These are phyloP conservation scores for Erucastrum elatum DNA, from an alignment of 345 rosid species.

Conservation along the genomic window DNA sequence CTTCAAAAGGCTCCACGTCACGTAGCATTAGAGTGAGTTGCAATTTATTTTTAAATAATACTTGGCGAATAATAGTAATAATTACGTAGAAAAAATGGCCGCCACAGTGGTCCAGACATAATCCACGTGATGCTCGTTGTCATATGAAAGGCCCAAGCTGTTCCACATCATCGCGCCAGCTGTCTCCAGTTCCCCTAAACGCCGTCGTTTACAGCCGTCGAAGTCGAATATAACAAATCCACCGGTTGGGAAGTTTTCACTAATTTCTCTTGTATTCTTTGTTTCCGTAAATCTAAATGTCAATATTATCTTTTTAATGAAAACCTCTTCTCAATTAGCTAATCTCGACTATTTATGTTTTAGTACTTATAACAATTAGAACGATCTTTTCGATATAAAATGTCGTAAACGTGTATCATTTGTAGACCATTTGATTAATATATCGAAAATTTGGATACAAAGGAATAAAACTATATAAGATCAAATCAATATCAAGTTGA, in stretches of 20 bases:
- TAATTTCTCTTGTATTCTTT: background rate
- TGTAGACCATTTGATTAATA: background rate
- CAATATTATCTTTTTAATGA: background rate
- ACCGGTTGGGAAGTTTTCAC: slow-evolving; percentile 4
- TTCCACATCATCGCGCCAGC: slow-evolving; percentile 35
- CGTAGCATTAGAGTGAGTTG: slow-evolving; percentile 5
- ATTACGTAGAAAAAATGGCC: slow-evolving; percentile 12
- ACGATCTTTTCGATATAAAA: background rate
- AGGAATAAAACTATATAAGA: background rate
- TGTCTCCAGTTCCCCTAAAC: slow-evolving; percentile 31
- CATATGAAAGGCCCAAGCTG: slow-evolving; percentile 11
- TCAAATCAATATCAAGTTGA: slow-evolving; percentile 14
- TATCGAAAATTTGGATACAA: background rate
- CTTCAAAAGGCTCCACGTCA: background rate
- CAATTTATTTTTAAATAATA: background rate
- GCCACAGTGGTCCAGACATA: slow-evolving; percentile 39
- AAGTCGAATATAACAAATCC: slow-evolving; percentile 10
- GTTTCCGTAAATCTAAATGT: background rate
- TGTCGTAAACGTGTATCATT: slow-evolving; percentile 1
- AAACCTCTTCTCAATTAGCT: background rate
- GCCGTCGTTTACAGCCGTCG: no score
- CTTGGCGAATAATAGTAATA: background rate
- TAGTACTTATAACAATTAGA: background rate
- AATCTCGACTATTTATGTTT: background rate
- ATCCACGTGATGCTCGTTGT: slow-evolving; percentile 38